These are phyloP conservation scores for Colletotrichum limetticola DNA, from an alignment of 2,329 filamentous ascomycete genomes.

Conservation along the genomic window DNA sequence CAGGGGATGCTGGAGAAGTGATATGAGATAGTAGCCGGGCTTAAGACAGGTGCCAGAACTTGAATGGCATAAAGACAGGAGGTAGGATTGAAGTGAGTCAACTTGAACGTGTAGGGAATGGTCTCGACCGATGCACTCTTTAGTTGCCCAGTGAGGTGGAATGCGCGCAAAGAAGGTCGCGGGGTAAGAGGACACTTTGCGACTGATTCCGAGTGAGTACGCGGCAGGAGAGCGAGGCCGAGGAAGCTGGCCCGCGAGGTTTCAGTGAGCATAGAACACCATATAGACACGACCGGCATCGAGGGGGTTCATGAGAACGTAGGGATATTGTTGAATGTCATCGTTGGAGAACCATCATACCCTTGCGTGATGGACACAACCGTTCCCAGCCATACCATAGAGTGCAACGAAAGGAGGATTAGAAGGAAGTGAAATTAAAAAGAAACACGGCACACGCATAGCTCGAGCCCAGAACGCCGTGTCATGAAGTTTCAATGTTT, in stretches of 20 bases:
- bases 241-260: neutral
- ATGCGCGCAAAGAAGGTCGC: too few relatives aligned
- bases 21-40: too few relatives aligned
- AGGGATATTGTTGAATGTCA: neutral
- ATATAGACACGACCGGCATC: neutral
- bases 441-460: conserved; percentile 34
- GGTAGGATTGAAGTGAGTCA: too few relatives aligned
- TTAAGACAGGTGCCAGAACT: too few relatives aligned
- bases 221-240: neutral
- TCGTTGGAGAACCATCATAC: conserved; percentile 1
- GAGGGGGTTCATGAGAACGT: neutral
- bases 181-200: too few relatives aligned
- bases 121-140: too few relatives aligned
- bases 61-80: too few relatives aligned
- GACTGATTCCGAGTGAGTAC: neutral
- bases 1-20: too few relatives aligned
- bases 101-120: too few relatives aligned
- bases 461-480: conserved; percentile 34
- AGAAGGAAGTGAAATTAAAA: neutral
- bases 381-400: neutral
- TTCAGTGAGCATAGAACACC: neutral
- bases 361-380: neutral
- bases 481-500: conserved; percentile 56
- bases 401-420: neutral
- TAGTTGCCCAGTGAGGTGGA: too few relatives aligned